phyloP scores from a whole-genome alignment of 2,329 filamentous ascomycete species.

The Alternaria consortialis region DNA sequence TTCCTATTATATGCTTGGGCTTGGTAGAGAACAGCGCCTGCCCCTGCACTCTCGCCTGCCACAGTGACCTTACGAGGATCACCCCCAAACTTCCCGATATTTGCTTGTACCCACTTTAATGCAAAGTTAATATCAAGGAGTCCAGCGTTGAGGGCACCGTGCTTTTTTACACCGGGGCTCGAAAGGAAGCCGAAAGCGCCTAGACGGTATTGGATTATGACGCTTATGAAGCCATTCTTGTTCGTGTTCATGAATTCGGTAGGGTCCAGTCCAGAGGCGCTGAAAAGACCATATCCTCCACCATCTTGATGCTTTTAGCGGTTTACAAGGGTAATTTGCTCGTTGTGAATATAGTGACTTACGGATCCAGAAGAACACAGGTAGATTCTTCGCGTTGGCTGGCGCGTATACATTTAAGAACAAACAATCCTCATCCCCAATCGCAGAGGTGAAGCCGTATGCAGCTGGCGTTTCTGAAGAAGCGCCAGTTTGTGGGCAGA shows the following conservation, averaged over 20 bases:
- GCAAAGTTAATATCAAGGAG: slow-evolving; percentile 70
- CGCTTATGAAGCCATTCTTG: slow-evolving; percentile 60
- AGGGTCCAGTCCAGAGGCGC: slow-evolving; percentile 40
- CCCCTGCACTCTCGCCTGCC: slow-evolving; percentile 69
- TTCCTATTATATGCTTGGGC: slow-evolving; percentile 54
- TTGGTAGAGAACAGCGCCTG: slow-evolving; percentile 61
- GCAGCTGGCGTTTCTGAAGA: slow-evolving; percentile 35
- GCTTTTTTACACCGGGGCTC: slow-evolving; percentile 61
- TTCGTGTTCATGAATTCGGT: slow-evolving; percentile 54
- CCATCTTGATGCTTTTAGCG: slow-evolving; percentile 48
- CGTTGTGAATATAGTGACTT: slow-evolving; percentile 19
- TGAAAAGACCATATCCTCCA: slow-evolving; percentile 50
- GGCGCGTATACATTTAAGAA: slow-evolving; percentile 54
- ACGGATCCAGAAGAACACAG: slow-evolving; percentile 65
- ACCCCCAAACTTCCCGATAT: slow-evolving; percentile 64
- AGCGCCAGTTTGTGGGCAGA: slow-evolving; percentile 46
- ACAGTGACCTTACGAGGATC: slow-evolving; percentile 68
- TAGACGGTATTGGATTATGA: slow-evolving; percentile 71
- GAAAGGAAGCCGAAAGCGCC: slow-evolving; percentile 70
- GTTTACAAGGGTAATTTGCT: slow-evolving; percentile 40
- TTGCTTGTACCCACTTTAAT: slow-evolving; percentile 68
- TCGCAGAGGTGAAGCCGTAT: slow-evolving; percentile 43
- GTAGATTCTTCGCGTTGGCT: slow-evolving; percentile 56
- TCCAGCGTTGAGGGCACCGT: slow-evolving; percentile 70
- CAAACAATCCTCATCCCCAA: slow-evolving; percentile 53